Evolutionary conservation across 1,139 yeast species (phyloP).

Genomic region (Candida sp.): DNA sequence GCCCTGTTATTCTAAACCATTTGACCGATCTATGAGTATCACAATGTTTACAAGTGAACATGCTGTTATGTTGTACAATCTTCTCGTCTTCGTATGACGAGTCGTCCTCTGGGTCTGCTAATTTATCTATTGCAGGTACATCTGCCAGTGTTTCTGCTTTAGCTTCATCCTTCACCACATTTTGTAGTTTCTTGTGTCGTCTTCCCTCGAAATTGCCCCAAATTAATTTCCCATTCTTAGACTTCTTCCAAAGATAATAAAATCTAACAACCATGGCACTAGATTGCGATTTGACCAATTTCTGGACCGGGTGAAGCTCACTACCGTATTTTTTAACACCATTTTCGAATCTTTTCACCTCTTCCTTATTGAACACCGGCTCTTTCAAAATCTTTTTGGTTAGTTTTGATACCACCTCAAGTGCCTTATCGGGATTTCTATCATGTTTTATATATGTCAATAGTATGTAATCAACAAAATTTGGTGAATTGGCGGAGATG

Average conservation of each 20-base stretch:
- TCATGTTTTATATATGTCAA: constrained; percentile 48
- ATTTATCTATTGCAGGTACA: constrained; percentile 22
- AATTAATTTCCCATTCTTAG: constrained; percentile 65
- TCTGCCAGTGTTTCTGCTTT: constrained; percentile 11
- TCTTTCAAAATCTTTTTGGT: constrained; percentile 64
- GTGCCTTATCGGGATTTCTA: constrained; percentile 50
- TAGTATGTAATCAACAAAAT: constrained; percentile 73
- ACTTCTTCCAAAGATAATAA: constrained; percentile 90
- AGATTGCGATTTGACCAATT: constrained; percentile 67
- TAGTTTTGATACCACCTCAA: constrained; percentile 32
- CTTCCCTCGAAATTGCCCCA: constrained; percentile 88
- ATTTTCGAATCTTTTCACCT: constrained; percentile 65
- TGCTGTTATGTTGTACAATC: constrained; percentile 28
- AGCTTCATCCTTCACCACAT: constrained; percentile 28
- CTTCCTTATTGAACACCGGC: constrained; percentile 69
- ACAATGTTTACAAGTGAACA: constrained; percentile 66
- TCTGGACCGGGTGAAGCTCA: constrained; percentile 71
- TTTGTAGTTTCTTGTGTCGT: constrained; percentile 48
- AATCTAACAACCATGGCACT: constrained; percentile 78
- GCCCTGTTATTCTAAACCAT: constrained; percentile 77
- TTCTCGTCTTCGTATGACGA: constrained; percentile 61
- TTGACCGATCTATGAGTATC: constrained; percentile 47
- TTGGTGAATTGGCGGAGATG: constrained; percentile 56
- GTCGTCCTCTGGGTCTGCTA: constrained; percentile 68
- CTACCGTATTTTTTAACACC: constrained; percentile 76